These are phyloP conservation scores for Helianthus tuberosus DNA, from an alignment of 129 eudicot species.

Conservation along the genomic window DNA sequence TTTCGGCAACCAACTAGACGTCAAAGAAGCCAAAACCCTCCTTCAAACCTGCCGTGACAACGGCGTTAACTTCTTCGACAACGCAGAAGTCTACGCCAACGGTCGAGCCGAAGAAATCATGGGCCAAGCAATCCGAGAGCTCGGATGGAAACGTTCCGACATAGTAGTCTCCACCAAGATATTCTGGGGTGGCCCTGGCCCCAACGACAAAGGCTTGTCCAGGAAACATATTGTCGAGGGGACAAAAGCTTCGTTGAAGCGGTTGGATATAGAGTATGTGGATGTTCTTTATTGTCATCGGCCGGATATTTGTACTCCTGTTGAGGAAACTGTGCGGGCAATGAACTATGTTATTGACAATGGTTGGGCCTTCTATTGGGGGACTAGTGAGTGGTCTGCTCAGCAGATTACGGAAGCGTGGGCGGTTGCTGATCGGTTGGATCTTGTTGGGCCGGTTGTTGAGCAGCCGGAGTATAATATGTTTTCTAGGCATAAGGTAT, in stretches of 20 bases:
- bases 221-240: conserved; percentile 84
- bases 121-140: conserved; percentile 93
- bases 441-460: conserved; percentile 78
- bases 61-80: conserved; percentile 97
- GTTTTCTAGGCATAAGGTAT: conserved; percentile 83
- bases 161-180: conserved; percentile 89
- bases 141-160: conserved; percentile 92
- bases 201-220: conserved; percentile 81
- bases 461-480: conserved; percentile 97
- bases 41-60: conserved; percentile 87
- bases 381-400: conserved; percentile 99
- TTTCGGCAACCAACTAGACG: conserved; percentile 94
- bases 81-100: conserved; percentile 97
- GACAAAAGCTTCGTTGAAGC: conserved; percentile 60
- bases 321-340: conserved; percentile 97
- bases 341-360: conserved; percentile 90
- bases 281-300: conserved; percentile 86
- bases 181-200: conserved; percentile 97
- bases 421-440: conserved; percentile 69
- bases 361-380: conserved; percentile 98
- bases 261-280: conserved; percentile 86
- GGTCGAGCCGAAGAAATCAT: conserved; percentile 95
- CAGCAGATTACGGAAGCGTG: conserved; percentile 99
- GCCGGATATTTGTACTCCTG: conserved; percentile 71
- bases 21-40: conserved; percentile 81